These are phyloP conservation scores for Mycena citricolor DNA, from an alignment of 1,284 basidiomycete species.

Conservation along the genomic window DNA sequence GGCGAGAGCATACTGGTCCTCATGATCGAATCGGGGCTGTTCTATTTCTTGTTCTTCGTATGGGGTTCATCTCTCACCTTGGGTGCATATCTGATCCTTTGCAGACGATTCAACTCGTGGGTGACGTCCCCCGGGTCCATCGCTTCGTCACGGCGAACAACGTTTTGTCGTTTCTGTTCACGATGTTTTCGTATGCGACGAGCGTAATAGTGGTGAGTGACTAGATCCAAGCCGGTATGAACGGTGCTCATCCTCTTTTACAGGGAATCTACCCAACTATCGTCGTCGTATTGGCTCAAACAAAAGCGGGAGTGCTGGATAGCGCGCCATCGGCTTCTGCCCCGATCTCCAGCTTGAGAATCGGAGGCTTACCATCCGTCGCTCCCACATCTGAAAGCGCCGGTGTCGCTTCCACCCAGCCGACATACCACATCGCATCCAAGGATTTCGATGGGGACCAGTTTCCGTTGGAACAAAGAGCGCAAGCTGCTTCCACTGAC, in stretches of 20 bases:
- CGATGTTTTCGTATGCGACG: constrained; percentile 10
- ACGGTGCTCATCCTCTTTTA: not conserved
- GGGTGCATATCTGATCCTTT: not conserved
- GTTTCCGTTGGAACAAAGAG: too few relatives aligned
- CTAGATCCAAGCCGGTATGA: not conserved
- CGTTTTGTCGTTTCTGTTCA: constrained; percentile 9
- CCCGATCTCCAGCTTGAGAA: not conserved
- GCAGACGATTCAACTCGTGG: constrained; percentile 12
- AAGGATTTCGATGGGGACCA: too few relatives aligned
- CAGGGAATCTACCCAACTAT: constrained; percentile 19
- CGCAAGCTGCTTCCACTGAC: too few relatives aligned
- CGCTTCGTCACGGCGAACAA: constrained; percentile 4
- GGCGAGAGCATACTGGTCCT: constrained; percentile 11
- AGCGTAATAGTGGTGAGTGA: constrained; percentile 14
- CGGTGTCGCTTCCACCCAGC: too few relatives aligned
- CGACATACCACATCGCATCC: too few relatives aligned
- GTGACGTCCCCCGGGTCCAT: constrained; percentile 4
- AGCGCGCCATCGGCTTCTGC: not conserved
- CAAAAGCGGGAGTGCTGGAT: constrained; percentile 2
- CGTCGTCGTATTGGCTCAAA: constrained; percentile 12
- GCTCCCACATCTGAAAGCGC: too few relatives aligned
- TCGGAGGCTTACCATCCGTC: too few relatives aligned
- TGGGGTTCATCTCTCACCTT: not conserved
- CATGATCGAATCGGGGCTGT: constrained; percentile 13
- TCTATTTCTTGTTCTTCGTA: constrained; percentile 20